These are phyloP conservation scores for Globisporangium uncinulatum DNA, from an alignment of 352 stramenopile species.

Conservation along the genomic window DNA sequence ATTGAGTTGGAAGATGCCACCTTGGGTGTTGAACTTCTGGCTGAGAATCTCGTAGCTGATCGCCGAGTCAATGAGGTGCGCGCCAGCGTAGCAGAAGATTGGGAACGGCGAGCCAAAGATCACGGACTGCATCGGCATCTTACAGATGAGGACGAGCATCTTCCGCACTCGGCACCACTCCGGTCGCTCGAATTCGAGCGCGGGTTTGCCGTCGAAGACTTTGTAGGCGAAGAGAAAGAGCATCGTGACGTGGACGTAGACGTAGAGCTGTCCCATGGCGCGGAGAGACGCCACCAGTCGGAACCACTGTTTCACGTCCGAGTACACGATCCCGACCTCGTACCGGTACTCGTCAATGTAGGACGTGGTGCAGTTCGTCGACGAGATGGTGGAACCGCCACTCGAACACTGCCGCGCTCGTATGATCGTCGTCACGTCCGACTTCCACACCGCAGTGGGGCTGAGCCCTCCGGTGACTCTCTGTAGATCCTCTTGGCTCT, in stretches of 20 bases:
- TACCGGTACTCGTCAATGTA: constrained; percentile 19
- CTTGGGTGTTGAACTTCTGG: constrained; percentile 6
- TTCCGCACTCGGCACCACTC: neutral
- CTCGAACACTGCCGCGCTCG: constrained; percentile 1
- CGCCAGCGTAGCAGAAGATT: constrained; percentile 14
- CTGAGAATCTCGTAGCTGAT: constrained; percentile 12
- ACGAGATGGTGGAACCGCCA: neutral
- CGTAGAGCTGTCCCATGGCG: constrained; percentile 13
- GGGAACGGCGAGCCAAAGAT: constrained; percentile 15
- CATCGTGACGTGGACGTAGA: constrained; percentile 10
- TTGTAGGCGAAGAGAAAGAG: constrained; percentile 5
- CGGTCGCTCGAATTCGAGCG: neutral
- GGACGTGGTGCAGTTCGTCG: constrained; percentile 1
- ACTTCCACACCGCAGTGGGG: constrained; percentile 9
- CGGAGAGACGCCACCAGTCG: constrained; percentile 19
- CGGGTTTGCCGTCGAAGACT: neutral
- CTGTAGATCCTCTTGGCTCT: constrained; percentile 11
- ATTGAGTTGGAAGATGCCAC: constrained; percentile 5
- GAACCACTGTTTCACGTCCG: constrained; percentile 18
- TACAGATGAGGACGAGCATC: neutral
- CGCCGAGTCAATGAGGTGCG: constrained; percentile 12
- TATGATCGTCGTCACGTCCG: constrained; percentile 16
- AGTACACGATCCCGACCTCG: constrained; percentile 15
- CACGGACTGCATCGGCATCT: constrained; percentile 12
- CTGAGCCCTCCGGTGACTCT: constrained; percentile 5